Conservation (phyloP, 2,329 filamentous ascomycete species). For the Aspergillus glaucus region DNA sequence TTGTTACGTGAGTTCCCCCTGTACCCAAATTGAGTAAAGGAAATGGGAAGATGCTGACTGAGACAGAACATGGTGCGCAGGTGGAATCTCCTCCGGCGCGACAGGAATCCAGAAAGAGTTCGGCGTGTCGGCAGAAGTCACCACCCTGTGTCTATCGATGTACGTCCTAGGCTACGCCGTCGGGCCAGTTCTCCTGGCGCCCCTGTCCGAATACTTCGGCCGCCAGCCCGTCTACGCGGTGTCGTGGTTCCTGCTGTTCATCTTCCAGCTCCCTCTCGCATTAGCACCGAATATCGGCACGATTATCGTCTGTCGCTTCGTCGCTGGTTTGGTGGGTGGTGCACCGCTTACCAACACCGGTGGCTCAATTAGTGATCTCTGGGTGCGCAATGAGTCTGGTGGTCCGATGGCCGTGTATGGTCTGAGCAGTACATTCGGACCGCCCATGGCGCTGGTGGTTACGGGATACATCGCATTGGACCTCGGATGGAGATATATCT, state of each 20-base stretch:
- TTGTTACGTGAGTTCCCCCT: slow-evolving; percentile 18
- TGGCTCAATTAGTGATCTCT: slow-evolving; percentile 25
- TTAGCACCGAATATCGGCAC: slow-evolving; percentile 23
- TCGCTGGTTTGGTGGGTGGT: slow-evolving; percentile 24
- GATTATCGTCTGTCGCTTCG: slow-evolving; percentile 23
- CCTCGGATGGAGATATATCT: slow-evolving; percentile 50
- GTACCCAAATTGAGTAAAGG: neutral
- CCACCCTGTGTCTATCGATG: slow-evolving; percentile 27
- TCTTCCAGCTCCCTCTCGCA: slow-evolving; percentile 24
- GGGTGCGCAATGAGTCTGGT: slow-evolving; percentile 26
- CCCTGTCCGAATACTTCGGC: slow-evolving; percentile 32
- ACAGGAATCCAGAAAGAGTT: slow-evolving; percentile 20
- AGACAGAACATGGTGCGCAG: slow-evolving; percentile 19
- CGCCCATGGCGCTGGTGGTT: slow-evolving; percentile 28
- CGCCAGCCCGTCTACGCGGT: slow-evolving; percentile 29
- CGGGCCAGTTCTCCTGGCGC: slow-evolving; percentile 23
- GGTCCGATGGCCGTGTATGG: slow-evolving; percentile 31
- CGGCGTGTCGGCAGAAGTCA: slow-evolving; percentile 22
- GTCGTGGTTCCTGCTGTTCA: slow-evolving; percentile 24
- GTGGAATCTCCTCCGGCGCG: slow-evolving; percentile 23
- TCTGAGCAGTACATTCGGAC: slow-evolving; percentile 30
- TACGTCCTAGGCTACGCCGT: slow-evolving; percentile 25
- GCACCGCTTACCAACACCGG: slow-evolving; percentile 31
- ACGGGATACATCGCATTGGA: slow-evolving; percentile 30
- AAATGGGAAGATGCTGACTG: neutral